Base-by-base conservation (phyloP, 202 grass and related monocot genomes). In the Eragrostis tef region DNA sequence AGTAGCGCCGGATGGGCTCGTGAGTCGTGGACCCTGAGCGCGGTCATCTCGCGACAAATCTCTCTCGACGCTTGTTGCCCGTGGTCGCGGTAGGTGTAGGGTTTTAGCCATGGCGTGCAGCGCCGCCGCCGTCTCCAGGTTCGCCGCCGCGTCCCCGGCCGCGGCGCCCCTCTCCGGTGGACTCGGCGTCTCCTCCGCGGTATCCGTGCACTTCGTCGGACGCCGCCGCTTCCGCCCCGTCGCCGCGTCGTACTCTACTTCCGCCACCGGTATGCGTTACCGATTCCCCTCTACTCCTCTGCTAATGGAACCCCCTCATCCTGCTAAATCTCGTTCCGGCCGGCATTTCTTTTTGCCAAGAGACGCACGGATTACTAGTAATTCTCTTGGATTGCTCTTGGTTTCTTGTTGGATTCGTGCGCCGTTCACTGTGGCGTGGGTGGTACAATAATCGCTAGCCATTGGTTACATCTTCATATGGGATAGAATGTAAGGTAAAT, bases 71-170 rank as follows among this genome's bases (percentile, higher is more conserved):
- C 15, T 0, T 15, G n/a, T 42, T 47, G 29, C 52, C 50, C 76
- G 50, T 67, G 52, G 61, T 47, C 61, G 29, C 41, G 39, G 50
- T 62, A 44, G 39, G 49, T 70, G 24, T 89, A 86, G 84, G 79
- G 79, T 86, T 86, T 67, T 56, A 64, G 70, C 86, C 78, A 94
- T 94, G 92, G 84, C 92, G 57, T 94, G 86, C 89, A 94, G 67
- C 49, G 84, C 86, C 60, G 86, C 92, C 64, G 73, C 77, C 71
- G 66, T 79, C 42, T 75, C 78, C 58, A 74, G 85, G 80, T 36
- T 81, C 77, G 65, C 85, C 59, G 52, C 53, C 43, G 52, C 83
- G 73, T 45, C 84, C 59, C 66, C 86, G 17, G 36, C 73, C 34
- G 19, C 51, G 52, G 84, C 64, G 42, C 86, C 92, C 21, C 47